Conservation (phyloP, 2,329 filamentous ascomycete species). For the Apiospora rasikravindrae region DNA sequence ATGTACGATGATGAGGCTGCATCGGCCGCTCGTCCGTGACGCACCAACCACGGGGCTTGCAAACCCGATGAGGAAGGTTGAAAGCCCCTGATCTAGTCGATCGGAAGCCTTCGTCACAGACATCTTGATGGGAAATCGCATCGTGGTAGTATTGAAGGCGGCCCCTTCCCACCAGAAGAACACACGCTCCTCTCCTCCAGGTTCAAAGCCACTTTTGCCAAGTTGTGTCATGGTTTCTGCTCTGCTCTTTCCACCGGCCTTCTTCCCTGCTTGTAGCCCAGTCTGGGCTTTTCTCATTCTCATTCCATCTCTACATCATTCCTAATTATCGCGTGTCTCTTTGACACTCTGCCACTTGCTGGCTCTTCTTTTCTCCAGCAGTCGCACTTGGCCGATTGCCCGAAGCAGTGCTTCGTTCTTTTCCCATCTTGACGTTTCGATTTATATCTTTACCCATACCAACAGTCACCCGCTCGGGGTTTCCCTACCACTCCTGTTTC, state of each 20-base stretch:
- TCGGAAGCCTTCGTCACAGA: not conserved
- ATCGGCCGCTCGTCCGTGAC: not conserved
- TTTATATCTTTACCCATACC: not conserved
- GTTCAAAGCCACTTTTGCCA: not conserved
- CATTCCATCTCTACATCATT: not conserved
- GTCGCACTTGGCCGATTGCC: conserved; percentile 2
- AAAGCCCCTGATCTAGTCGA: not conserved
- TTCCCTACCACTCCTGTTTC: not conserved
- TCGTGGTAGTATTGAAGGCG: conserved; percentile 2
- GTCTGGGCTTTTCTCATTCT: not conserved
- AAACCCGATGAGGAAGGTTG: not conserved
- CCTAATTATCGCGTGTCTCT: not conserved
- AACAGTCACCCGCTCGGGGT: not conserved
- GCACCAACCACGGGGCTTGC: not conserved
- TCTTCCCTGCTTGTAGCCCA: not conserved
- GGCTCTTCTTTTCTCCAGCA: not conserved
- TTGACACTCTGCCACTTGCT: not conserved
- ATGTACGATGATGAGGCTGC: not conserved
- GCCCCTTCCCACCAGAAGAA: not conserved
- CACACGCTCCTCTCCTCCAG: not conserved
- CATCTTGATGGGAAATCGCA: not conserved
- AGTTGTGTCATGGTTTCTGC: not conserved
- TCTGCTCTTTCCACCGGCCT: not conserved
- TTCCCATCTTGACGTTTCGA: not conserved
- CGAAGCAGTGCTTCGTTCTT: conserved; percentile 13